A percentile compares a stretch with the other conserved stretches of the same genome.
Evolutionary conservation across 768 basidiomycete species (phyloP).

Genomic region (Trametes meyenii): DNA sequence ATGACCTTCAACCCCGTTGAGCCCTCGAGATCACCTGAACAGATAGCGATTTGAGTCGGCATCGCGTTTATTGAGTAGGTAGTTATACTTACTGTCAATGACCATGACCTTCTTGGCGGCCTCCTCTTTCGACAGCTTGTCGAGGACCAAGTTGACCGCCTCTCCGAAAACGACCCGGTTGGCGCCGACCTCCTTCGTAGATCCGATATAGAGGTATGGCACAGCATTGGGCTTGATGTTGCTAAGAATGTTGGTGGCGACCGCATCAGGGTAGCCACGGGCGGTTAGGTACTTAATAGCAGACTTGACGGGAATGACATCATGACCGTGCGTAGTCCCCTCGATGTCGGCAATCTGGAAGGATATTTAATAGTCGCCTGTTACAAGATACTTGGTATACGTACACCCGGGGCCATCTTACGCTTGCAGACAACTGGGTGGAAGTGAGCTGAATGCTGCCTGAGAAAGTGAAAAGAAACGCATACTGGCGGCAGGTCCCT

Average conservation of each 20-base stretch:
- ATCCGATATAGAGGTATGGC: conserved; percentile 69
- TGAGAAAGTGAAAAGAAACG: not conserved
- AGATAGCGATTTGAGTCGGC: not conserved
- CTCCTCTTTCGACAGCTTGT: conserved; percentile 74
- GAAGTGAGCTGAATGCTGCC: not conserved
- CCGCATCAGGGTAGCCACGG: conserved; percentile 56
- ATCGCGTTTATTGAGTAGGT: not conserved
- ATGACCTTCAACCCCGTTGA: conserved; percentile 88
- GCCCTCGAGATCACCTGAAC: conserved; percentile 78
- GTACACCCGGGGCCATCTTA: conserved; percentile 43
- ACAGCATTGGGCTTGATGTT: conserved; percentile 61
- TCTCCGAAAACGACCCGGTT: conserved; percentile 87
- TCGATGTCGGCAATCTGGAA: conserved; percentile 65
- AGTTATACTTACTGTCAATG: conserved; percentile 66
- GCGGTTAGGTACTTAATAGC: conserved; percentile 73
- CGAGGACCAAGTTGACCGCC: conserved; percentile 78
- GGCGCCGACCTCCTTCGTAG: conserved; percentile 73
- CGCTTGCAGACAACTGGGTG: conserved; percentile 66
- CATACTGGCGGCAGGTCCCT: conserved; percentile 82
- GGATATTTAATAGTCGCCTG: conserved; percentile 57
- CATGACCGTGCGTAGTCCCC: conserved; percentile 80
- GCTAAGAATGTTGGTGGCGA: conserved; percentile 56
- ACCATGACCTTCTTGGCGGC: conserved; percentile 81
- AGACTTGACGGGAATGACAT: conserved; percentile 81
- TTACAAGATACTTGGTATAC: conserved; percentile 13